Percentiles rank a stretch among this genome's conserved stretches.
Conservation (phyloP, 805 yeast genomes). For the Kluyveromyces dobzhanskii region DNA sequence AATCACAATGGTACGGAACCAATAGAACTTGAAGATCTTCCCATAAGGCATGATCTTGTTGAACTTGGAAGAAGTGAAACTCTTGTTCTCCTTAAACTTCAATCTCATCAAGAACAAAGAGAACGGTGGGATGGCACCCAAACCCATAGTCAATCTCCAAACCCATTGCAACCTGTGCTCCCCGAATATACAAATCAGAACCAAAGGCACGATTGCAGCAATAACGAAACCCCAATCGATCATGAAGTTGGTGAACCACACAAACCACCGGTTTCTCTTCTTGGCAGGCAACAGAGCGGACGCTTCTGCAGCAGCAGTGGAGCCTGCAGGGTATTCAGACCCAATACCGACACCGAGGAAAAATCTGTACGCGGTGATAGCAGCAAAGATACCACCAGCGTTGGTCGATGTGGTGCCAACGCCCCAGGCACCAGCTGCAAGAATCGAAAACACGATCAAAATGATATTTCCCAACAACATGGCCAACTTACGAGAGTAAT, state of each 20-base stretch:
- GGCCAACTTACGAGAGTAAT: conserved; percentile 70
- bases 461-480: conserved; percentile 73
- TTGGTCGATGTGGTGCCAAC: conserved; percentile 45
- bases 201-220: conserved; percentile 79
- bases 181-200: conserved; percentile 74
- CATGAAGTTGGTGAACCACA: conserved; percentile 82
- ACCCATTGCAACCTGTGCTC: conserved; percentile 64
- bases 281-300: conserved; percentile 73
- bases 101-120: conserved; percentile 70
- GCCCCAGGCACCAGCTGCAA: conserved; percentile 88
- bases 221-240: conserved; percentile 83
- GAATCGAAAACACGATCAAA: conserved; percentile 67
- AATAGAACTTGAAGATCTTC: conserved; percentile 67
- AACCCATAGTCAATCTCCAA: conserved; percentile 86
- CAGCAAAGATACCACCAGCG: conserved; percentile 66
- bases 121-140: conserved; percentile 85
- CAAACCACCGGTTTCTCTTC: conserved; percentile 78
- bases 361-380: conserved; percentile 76
- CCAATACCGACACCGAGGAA: conserved; percentile 90
- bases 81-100: conserved; percentile 64
- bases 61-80: conserved; percentile 63
- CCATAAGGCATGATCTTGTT: conserved; percentile 58
- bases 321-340: conserved; percentile 90
- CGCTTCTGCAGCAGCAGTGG: conserved; percentile 91
- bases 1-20: conserved; percentile 68